Percentiles rank a stretch among this genome's conserved stretches.
phyloP scores from a whole-genome alignment of 108 stramenopile genomes.

The Skeletonema costatum region DNA sequence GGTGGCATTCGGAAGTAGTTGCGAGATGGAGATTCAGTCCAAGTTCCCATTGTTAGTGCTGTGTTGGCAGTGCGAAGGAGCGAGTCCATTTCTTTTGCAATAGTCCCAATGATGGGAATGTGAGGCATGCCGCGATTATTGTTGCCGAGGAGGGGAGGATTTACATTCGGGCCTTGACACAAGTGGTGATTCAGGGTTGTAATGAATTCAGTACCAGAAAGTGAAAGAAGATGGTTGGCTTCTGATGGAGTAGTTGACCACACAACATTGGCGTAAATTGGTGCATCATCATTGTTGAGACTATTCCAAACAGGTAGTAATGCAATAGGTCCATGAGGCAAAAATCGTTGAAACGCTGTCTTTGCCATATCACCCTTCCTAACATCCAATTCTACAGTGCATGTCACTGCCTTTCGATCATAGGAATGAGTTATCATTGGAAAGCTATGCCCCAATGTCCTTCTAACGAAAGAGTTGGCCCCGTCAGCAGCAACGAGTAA shows the following conservation, averaged over 20 bases:
- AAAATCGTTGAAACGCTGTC: constrained; percentile 82
- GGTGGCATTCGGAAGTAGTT: constrained; percentile 56
- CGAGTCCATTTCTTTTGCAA: constrained; percentile 44
- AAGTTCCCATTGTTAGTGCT: constrained; percentile 53
- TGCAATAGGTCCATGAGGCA: constrained; percentile 74
- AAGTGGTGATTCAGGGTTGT: constrained; percentile 60
- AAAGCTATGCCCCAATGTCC: constrained; percentile 45
- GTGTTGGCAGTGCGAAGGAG: constrained; percentile 44
- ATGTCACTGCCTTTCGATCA: constrained; percentile 75
- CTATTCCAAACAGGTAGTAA: constrained; percentile 74
- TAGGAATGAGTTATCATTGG: constrained; percentile 58
- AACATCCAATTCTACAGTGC: constrained; percentile 66
- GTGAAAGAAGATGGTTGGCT: constrained; percentile 45
- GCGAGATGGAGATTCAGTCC: constrained; percentile 57
- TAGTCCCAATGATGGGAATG: constrained; percentile 19
- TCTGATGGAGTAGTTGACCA: constrained; percentile 81
- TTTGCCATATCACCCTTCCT: constrained; percentile 30
- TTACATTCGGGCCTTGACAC: constrained; percentile 66
- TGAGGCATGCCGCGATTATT: neutral
- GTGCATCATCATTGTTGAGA: neutral
- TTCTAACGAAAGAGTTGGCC: constrained; percentile 73
- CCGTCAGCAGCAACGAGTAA: constrained; percentile 85
- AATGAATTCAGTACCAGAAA: constrained; percentile 41
- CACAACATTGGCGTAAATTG: constrained; percentile 78
- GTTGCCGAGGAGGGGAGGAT: constrained; percentile 30